A percentile compares a stretch with the other conserved stretches of the same genome.
Conservation (phyloP, 1,284 basidiomycete species). For the Xerocomus amazonicus region DNA sequence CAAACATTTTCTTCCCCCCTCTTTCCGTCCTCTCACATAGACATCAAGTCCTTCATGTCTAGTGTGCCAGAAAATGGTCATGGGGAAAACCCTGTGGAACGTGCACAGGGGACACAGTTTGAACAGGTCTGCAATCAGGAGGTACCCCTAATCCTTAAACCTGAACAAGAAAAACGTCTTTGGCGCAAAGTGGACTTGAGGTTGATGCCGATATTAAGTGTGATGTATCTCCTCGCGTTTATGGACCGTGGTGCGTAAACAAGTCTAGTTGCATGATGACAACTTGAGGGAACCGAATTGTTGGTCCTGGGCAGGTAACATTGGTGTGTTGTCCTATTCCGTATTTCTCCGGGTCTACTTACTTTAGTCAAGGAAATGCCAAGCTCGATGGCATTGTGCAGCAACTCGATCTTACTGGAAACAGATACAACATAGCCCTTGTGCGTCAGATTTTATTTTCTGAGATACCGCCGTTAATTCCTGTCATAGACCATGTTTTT, state of each 20-base stretch:
- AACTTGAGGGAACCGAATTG: background rate
- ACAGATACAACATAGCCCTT: slow-evolving; percentile 64
- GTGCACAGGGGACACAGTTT: background rate
- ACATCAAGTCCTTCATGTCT: background rate
- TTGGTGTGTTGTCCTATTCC: too few species aligned
- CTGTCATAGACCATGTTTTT: slow-evolving; percentile 61
- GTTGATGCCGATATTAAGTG: slow-evolving; percentile 60
- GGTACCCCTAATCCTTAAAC: slow-evolving; percentile 7
- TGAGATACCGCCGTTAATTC: background rate
- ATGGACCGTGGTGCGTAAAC: slow-evolving; percentile 53
- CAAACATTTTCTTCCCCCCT: too few species aligned
- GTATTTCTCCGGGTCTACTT: background rate
- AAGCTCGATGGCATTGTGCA: slow-evolving; percentile 55
- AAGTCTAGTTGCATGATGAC: background rate
- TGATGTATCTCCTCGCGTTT: slow-evolving; percentile 65
- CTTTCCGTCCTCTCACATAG: background rate
- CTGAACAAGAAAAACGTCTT: slow-evolving; percentile 50
- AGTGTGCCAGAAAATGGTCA: background rate
- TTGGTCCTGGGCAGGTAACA: too few species aligned
- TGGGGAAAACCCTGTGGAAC: too few species aligned
- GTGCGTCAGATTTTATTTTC: slow-evolving; percentile 35
- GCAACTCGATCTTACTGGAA: slow-evolving; percentile 52
- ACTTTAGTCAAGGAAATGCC: slow-evolving; percentile 50
- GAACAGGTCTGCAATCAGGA: background rate
- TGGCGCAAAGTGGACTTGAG: slow-evolving; percentile 64